A percentile compares a stretch with the other conserved stretches of the same genome.
These are phyloP conservation scores for Microcera coccophila DNA, from an alignment of 2,329 filamentous ascomycete genomes.

Conservation along the genomic window DNA sequence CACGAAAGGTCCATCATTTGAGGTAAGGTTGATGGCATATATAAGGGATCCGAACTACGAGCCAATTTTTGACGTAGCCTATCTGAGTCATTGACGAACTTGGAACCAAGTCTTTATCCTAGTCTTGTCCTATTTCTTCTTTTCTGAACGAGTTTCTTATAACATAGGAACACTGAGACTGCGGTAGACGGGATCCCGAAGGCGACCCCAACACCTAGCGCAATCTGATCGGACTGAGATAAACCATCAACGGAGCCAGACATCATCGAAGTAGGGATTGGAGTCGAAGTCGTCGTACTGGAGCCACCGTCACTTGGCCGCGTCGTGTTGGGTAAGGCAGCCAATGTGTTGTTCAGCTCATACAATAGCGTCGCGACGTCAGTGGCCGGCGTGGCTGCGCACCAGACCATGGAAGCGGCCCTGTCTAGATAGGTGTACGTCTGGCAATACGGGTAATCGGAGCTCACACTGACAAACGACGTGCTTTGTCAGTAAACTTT, in stretches of 20 bases:
- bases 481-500: too few species aligned
- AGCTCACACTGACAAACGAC: neutral
- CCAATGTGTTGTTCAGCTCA: neutral
- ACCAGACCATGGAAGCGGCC: neutral
- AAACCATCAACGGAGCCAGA: too few species aligned
- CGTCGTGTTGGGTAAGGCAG: neutral
- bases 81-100: too few species aligned
- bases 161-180: neutral
- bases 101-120: too few species aligned
- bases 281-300: neutral
- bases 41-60: too few species aligned
- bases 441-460: neutral
- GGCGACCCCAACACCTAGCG: neutral
- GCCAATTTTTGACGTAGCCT: too few species aligned
- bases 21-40: too few species aligned
- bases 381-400: neutral
- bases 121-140: too few species aligned
- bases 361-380: neutral
- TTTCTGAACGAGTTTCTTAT: too few species aligned
- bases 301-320: neutral
- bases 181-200: neutral
- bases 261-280: too few species aligned
- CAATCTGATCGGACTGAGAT: neutral
- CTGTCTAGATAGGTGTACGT: neutral
- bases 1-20: too few species aligned